Conservation (phyloP, 176 grass and related monocot genomes). For the Chrysopogon serrulatus region DNA sequence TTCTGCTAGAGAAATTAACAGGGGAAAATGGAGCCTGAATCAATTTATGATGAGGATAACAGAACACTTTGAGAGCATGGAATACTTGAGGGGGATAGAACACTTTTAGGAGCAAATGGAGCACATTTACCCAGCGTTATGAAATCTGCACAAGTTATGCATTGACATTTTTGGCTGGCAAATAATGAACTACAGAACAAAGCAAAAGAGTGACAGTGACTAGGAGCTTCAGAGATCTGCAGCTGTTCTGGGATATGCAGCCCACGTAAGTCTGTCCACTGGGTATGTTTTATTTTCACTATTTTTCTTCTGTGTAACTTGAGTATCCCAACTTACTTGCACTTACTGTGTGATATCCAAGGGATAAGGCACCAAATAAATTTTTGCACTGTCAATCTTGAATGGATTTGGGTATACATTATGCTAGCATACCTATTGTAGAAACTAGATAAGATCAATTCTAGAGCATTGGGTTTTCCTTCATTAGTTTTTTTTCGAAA, state of each 20-base stretch:
- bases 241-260: conserved; percentile 38
- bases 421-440: too few species aligned
- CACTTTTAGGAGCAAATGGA: not conserved
- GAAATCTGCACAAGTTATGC: conserved; percentile 16
- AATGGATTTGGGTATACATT: too few species aligned
- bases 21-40: not conserved
- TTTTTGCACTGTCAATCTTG: too few species aligned
- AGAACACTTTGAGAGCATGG: conserved; percentile 25
- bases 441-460: too few species aligned
- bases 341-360: too few species aligned
- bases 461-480: too few species aligned
- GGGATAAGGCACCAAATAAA: too few species aligned
- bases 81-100: conserved; percentile 6
- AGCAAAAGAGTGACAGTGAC: not conserved
- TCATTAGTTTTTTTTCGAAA: too few species aligned
- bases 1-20: not conserved
- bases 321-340: not conserved
- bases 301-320: not conserved
- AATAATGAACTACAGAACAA: conserved; percentile 15
- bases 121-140: not conserved
- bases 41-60: conserved; percentile 16
- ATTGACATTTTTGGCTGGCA: conserved; percentile 32
- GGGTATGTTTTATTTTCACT: not conserved
- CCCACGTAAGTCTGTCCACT: conserved; percentile 32
- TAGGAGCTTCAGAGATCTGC: conserved; percentile 40